Evolutionary conservation across 495 filamentous ascomycete species (phyloP).

Genomic region (Chaetomium cochliodes): DNA sequence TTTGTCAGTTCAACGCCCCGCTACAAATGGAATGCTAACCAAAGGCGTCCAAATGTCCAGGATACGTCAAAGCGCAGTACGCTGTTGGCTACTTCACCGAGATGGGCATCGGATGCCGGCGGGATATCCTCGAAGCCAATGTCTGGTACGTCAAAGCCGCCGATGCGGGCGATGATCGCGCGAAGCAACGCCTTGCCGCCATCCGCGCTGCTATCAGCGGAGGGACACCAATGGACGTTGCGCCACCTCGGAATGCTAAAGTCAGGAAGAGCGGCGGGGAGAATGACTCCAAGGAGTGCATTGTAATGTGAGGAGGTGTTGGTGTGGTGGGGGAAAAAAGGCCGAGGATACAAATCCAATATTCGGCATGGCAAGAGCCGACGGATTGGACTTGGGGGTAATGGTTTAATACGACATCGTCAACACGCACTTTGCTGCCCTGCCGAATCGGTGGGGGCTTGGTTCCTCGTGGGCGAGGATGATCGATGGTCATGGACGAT

Average conservation of each 20-base stretch:
- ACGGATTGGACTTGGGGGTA: constrained; percentile 6
- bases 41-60: constrained; percentile 44
- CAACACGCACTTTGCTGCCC: neutral
- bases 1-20: neutral
- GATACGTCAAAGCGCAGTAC: constrained; percentile 89
- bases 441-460: neutral
- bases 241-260: constrained; percentile 48
- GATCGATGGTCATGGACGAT: constrained; percentile 2
- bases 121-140: constrained; percentile 91
- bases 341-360: neutral
- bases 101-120: constrained; percentile 93
- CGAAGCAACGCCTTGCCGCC: constrained; percentile 77
- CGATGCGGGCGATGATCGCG: constrained; percentile 85
- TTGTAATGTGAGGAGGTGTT: constrained; percentile 53
- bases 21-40: constrained; percentile 11
- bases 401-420: constrained; percentile 21
- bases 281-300: constrained; percentile 56
- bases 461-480: neutral
- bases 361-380: constrained; percentile 2
- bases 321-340: neutral
- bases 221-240: constrained; percentile 55
- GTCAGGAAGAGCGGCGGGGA: constrained; percentile 49
- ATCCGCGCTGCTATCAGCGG: constrained; percentile 85
- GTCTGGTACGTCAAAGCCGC: constrained; percentile 98
- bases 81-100: constrained; percentile 97